Evolutionary conservation across 2,329 filamentous ascomycete genomes (phyloP), one percentile per base, ranked within the genome.

Genomic region (Ascochyta pisi): DNA sequence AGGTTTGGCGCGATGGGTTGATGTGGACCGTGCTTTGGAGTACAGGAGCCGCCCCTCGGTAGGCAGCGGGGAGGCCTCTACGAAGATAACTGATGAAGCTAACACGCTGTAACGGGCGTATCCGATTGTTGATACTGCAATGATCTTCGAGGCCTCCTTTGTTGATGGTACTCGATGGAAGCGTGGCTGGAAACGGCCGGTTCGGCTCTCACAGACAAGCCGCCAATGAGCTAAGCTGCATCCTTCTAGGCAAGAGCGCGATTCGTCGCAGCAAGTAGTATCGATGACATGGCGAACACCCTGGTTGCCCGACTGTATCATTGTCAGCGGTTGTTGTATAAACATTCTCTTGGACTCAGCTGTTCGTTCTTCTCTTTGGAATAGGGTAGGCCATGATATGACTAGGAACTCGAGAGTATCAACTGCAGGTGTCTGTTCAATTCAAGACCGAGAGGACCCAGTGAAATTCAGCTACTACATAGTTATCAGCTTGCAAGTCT

Each of bases 1-100:
- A 65, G 62, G 58, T 62, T 67, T 65, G 63, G 67, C 61, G 66
- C 57, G 60, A 63, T 62, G 60, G 54, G 61, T 59, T 64, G 62
- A 61, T 57, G 47, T 16, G 39, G 60, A 61, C 64, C 64, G 65
- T 67, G 65, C 64, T 54, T 42, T 61, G 49, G 54, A 57, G 64
- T 63, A 67, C 64, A 63, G 60, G 53, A 61, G 51, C 22, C 40
- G 40, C 54, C 33, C 46, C 46, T 50, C 41, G 29, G 40, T 31
- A 38, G 41, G 53, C 37, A 41, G 24, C 41, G 46, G 23, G 23
- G 24, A 37, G 35, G 41, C 27, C 19, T 23, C 41, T 42, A 42
- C 41, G 42, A 31, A 27, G 29, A 37, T 6, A 42, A 23, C 24
- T n/a, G 29, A 10, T 24, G 15, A 50, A 42, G 46, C 46, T 33